These are phyloP conservation scores for Pittosporum tobira DNA, from an alignment of 129 eudicot genomes.

Conservation along the genomic window DNA sequence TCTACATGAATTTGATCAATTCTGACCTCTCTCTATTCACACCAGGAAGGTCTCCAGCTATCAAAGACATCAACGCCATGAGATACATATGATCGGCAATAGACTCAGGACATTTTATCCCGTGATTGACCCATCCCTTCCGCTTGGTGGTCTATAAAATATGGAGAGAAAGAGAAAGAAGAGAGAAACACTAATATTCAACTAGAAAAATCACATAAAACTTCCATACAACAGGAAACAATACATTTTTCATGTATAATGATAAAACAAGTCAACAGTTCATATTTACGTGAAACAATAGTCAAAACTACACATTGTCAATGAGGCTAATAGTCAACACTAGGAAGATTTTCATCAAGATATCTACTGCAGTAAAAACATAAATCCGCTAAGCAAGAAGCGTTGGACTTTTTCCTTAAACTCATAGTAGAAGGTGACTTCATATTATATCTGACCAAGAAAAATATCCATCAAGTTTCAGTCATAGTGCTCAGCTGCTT, in stretches of 20 bases:
- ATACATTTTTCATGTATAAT: background rate
- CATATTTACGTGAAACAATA: background rate
- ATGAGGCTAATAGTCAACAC: no score
- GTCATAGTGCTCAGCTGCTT: background rate
- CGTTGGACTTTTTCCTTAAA: background rate
- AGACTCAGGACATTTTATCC: constrained; percentile 83
- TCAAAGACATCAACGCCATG: constrained; percentile 86
- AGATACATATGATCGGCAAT: constrained; percentile 97
- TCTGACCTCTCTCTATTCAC: constrained; percentile 80
- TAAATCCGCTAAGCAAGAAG: background rate
- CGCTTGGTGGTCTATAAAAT: constrained; percentile 66
- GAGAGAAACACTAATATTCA: background rate
- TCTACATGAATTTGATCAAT: constrained; percentile 1
- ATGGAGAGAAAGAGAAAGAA: constrained; percentile 5
- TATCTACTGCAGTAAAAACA: background rate
- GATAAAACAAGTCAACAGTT: background rate
- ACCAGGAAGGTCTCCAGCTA: constrained; percentile 70
- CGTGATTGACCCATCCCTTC: constrained; percentile 91
- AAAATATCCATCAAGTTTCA: background rate
- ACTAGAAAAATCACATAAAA: constrained; percentile 1
- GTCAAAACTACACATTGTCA: background rate
- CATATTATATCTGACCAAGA: background rate
- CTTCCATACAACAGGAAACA: background rate
- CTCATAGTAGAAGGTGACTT: background rate
- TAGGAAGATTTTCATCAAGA: background rate